These are phyloP conservation scores for Verticillium nonalfalfae DNA, from an alignment of 2,329 filamentous ascomycete species.

Conservation along the genomic window DNA sequence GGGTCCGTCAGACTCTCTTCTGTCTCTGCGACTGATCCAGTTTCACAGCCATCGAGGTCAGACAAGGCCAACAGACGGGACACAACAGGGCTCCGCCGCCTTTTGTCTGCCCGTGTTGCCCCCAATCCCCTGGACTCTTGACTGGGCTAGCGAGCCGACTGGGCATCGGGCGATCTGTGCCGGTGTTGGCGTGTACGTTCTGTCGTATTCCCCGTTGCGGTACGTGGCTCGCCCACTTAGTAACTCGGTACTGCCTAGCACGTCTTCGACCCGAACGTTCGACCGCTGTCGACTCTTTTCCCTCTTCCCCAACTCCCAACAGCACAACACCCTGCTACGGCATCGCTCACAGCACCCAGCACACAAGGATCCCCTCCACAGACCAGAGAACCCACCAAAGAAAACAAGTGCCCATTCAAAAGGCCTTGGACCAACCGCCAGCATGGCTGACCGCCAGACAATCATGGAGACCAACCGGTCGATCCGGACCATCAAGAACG, in stretches of 20 bases:
- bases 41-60: background rate
- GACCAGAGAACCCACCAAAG: no score
- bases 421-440: background rate
- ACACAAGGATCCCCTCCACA: background rate
- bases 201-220: background rate
- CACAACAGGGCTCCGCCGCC: background rate
- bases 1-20: background rate
- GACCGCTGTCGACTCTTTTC: background rate
- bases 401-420: background rate
- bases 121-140: background rate
- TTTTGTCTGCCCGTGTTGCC: background rate
- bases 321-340: background rate
- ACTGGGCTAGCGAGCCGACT: background rate
- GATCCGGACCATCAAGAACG: constrained; percentile 80
- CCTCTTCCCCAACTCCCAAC: background rate
- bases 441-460: constrained; percentile 41
- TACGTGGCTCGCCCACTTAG: background rate
- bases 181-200: background rate
- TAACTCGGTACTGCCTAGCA: background rate
- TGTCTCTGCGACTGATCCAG: background rate
- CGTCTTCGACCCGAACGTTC: background rate
- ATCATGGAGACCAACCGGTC: constrained; percentile 74
- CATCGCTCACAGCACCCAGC: background rate
- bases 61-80: background rate
- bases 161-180: background rate